A percentile compares a stretch with the other conserved stretches of the same genome.
Conservation (phyloP, 768 basidiomycete species). For the Pluteus cervinus region DNA sequence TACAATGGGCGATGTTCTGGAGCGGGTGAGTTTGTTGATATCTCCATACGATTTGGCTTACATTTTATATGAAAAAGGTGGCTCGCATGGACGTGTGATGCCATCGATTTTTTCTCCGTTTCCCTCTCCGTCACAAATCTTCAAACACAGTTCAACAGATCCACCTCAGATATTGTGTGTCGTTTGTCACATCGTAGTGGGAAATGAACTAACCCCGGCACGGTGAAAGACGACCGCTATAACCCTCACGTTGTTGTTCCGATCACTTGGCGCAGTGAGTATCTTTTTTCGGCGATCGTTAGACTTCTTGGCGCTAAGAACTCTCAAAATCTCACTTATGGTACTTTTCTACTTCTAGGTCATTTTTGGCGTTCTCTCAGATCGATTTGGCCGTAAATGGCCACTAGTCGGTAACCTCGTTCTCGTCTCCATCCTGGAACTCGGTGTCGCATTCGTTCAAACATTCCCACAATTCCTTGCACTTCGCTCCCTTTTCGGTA, state of each 20-base stretch:
- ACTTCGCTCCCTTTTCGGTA: slow-evolving; percentile 76
- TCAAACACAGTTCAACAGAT: slow-evolving; percentile 14
- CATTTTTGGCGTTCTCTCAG: slow-evolving; percentile 80
- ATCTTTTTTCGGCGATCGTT: too few relatives aligned
- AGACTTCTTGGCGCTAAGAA: too few relatives aligned
- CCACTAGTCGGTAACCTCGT: slow-evolving; percentile 75
- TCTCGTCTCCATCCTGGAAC: slow-evolving; percentile 64
- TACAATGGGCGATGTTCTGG: slow-evolving; percentile 54
- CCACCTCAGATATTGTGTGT: slow-evolving; percentile 17
- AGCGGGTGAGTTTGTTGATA: slow-evolving; percentile 38
- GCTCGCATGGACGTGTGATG: slow-evolving; percentile 23
- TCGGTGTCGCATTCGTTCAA: slow-evolving; percentile 76
- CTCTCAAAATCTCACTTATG: too few relatives aligned
- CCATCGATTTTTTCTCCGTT: slow-evolving; percentile 23
- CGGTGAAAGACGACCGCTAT: slow-evolving; percentile 80
- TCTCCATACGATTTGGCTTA: too few relatives aligned
- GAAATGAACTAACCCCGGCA: too few relatives aligned
- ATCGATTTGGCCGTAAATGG: slow-evolving; percentile 93
- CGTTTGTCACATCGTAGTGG: slow-evolving; percentile 2
- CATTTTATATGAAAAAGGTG: too few relatives aligned
- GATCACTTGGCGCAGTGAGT: slow-evolving; percentile 66
- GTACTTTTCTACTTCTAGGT: slow-evolving; percentile 30
- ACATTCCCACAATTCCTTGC: slow-evolving; percentile 78
- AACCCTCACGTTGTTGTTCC: slow-evolving; percentile 89
- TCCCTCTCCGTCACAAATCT: slow-evolving; percentile 17